A percentile compares a stretch with the other conserved stretches of the same genome.
Conservation (phyloP, 2,329 filamentous ascomycete genomes). For the Fusarium tuaranense region DNA sequence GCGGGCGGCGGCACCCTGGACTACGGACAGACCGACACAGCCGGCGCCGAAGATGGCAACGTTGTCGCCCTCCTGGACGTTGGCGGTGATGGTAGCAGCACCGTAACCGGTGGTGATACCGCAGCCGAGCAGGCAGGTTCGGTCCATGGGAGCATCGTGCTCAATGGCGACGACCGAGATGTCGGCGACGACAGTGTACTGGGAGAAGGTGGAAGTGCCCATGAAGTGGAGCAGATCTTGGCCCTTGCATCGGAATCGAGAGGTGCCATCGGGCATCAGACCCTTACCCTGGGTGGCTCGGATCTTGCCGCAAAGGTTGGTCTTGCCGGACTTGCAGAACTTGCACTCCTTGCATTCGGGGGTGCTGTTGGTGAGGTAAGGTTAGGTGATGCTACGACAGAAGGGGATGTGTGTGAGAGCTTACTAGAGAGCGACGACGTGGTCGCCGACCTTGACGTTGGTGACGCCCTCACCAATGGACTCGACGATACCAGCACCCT, state of each 20-base stretch:
- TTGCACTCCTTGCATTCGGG: slow-evolving; percentile 98
- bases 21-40: slow-evolving; percentile 94
- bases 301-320: slow-evolving; percentile 99
- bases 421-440: slow-evolving; percentile 90
- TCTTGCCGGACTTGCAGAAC: slow-evolving; percentile 99
- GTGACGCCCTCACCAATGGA: slow-evolving; percentile 95
- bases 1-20: slow-evolving; percentile 91
- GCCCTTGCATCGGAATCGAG: slow-evolving; percentile 93
- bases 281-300: slow-evolving; percentile 95
- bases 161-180: slow-evolving; percentile 97
- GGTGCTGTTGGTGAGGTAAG: slow-evolving; percentile 68
- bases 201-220: slow-evolving; percentile 98
- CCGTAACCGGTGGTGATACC: slow-evolving; percentile 99
- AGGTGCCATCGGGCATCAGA: slow-evolving; percentile 97
- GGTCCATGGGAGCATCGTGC: slow-evolving; percentile 91
- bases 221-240: slow-evolving; percentile 98
- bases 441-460: slow-evolving; percentile 92
- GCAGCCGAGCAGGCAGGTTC: slow-evolving; percentile 94
- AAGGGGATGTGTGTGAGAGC: slow-evolving; percentile 38
- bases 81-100: slow-evolving; percentile 92
- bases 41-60: slow-evolving; percentile 95
- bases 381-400: slow-evolving; percentile 8
- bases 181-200: slow-evolving; percentile 98
- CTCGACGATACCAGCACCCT: slow-evolving; percentile 92
- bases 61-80: slow-evolving; percentile 89